Base-by-base conservation (phyloP, 2,329 filamentous ascomycete species). In the Chrysosporium keratinophilum region DNA sequence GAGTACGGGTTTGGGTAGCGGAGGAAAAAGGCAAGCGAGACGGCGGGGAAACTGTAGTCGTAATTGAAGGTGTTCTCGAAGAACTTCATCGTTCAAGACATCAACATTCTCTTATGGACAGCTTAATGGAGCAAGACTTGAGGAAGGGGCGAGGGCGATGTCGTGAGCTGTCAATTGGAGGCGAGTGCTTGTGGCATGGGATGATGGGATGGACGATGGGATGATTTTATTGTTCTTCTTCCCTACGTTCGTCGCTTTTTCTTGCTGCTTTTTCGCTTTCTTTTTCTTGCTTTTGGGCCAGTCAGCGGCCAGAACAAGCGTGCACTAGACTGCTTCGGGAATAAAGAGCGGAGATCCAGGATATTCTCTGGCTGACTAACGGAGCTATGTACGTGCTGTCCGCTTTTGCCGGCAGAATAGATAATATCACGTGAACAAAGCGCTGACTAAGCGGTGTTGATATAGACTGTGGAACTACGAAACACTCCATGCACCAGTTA, bases 1-100 rank as follows among this genome's bases (percentile, higher is more conserved):
- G 77, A 78, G 70, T 83, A 83, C 28, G 81, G 81, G 62, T 84
- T 84, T 1, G 81, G 81, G 63, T 84, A 84, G 61, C 81, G 81
- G 52, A 84, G 77, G 69, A 83, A 84, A 71, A 83, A 84, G 66
- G 81, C 81, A 56, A 84, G 76, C 47, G 80, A 80, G 53, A 84
- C 81, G 62, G 81, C 79, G 57, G 79, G 76, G 67, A 84, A 83
- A 59, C 79, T 76, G 67, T 84, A 83, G 64, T 80, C 76, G 71
- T 83, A 83, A 62, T 74, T 78, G 68, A 79, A 81, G 60, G 72
- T 73, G 60, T 70, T 74, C 62, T 77, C 74, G 61, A 75, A 76
- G 65, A 77, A 74, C 64, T 77, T 77, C 72, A 77, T 76, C 52
- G 62, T 75, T 57, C 64, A 62, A 58, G 45, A 56, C 63, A 57